These are phyloP conservation scores for Diaporthe sp. DNA, from an alignment of 2,329 filamentous ascomycete genomes.

Conservation along the genomic window DNA sequence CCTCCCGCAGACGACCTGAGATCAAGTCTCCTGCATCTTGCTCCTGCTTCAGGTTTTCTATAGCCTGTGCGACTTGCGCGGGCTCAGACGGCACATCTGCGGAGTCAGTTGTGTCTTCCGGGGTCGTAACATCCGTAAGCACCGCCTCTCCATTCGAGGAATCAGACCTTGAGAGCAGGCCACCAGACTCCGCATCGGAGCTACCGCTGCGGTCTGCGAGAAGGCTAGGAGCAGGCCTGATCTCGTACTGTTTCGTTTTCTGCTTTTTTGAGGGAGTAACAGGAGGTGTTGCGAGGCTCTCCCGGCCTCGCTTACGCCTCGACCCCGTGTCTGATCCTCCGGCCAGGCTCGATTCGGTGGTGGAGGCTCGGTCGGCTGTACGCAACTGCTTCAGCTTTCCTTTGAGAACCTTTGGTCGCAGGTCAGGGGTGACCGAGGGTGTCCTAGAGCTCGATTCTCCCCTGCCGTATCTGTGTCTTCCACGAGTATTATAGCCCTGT, in stretches of 20 bases:
- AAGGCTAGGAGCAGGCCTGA: conserved; percentile 46
- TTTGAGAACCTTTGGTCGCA: conserved; percentile 65
- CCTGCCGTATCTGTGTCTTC: conserved; percentile 65
- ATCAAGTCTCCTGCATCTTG: conserved; percentile 45
- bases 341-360: conserved; percentile 51
- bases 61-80: conserved; percentile 48
- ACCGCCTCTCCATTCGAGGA: conserved; percentile 49
- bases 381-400: conserved; percentile 52
- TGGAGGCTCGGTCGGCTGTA: conserved; percentile 50
- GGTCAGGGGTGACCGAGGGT: conserved; percentile 69
- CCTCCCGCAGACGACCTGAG: conserved; percentile 40
- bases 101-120: conserved; percentile 61
- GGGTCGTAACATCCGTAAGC: conserved; percentile 63
- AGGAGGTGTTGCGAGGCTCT: conserved; percentile 66
- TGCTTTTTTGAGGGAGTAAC: conserved; percentile 67
- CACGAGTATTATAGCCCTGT: conserved; percentile 70
- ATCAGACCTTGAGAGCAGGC: conserved; percentile 50
- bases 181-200: conserved; percentile 52
- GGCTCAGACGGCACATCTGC: conserved; percentile 52
- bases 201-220: conserved; percentile 54
- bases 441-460: conserved; percentile 66
- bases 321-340: conserved; percentile 45
- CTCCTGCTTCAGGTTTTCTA: conserved; percentile 51
- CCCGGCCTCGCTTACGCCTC: conserved; percentile 59
- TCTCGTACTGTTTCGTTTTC: conserved; percentile 53